Base-by-base conservation (phyloP, 2,329 filamentous ascomycete species). In the Trichoderma endophyticum region DNA sequence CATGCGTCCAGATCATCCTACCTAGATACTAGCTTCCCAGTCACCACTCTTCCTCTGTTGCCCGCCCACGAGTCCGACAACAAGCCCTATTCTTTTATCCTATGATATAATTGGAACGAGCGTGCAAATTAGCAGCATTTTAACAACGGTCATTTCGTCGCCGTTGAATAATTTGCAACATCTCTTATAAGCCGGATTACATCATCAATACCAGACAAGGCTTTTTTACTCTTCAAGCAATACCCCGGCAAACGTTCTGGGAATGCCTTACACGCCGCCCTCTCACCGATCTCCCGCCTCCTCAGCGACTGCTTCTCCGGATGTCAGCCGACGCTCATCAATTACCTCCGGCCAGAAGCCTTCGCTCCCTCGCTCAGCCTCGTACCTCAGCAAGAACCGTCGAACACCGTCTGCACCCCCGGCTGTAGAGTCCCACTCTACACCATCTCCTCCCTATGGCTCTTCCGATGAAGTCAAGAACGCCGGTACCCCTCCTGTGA, bases 211-310 rank as follows among this genome's bases (percentile, higher is more conserved):
- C 39, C 26, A 30, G 63, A 56, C n/a, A 56, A 26, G 63, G 39
- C 39, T 43, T 54, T 30, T 36, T 61, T 48, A 21, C 28, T 36
- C n/a, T 28, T 26, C 39, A n/a, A 69, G 21, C 32, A 63, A 36
- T 30, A 28, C 39, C 43, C 71, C 71, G 34, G 54, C 32, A 60
- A 61, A 62, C 54, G 18, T 57, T 73, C 77, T 81, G 81, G 85
- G 87, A 85, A 96, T 96, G 93, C 93, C 93, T 89, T 96, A 96
- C 86, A 96, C 93, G 82, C 93, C 93, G 73, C 93, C 93, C 74
- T 89, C 91, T 77, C 88, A 89, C 79, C 84, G 86, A 79, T 91
- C 89, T 73, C 89, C 89, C 78, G 85, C 89, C 76, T 85, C 87
- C 73, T 90, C 89, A 77, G 84, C 85, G 73, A 83, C 87, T 66